These are phyloP conservation scores for Pichia cabralensis DNA, from an alignment of 805 yeast genomes.

Conservation along the genomic window DNA sequence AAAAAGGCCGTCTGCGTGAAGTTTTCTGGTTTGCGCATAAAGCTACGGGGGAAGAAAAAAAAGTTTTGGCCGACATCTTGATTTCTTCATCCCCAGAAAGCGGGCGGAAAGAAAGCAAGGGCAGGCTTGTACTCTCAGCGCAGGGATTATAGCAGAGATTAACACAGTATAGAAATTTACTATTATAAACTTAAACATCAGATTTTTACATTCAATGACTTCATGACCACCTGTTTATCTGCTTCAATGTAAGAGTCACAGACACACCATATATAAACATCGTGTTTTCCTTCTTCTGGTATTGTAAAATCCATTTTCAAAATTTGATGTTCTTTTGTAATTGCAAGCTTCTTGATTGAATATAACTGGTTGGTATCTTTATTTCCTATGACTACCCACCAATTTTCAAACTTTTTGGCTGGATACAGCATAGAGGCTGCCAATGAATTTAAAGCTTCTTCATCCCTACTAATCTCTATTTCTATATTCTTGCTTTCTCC, in stretches of 20 bases:
- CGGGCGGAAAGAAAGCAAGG: no score
- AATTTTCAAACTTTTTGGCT: conserved; percentile 45
- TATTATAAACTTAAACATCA: neutral
- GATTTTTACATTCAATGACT: conserved; percentile 1
- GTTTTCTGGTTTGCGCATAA: no score
- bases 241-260: conserved; percentile 92
- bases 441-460: conserved; percentile 54
- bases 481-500: conserved; percentile 36
- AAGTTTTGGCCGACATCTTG: no score
- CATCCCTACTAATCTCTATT: conserved; percentile 57
- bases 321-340: conserved; percentile 42
- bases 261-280: conserved; percentile 69
- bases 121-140: no score
- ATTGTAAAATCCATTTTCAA: conserved; percentile 47
- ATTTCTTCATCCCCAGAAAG: no score
- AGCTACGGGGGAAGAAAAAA: no score
- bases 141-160: no score
- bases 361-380: conserved; percentile 46
- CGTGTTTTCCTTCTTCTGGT: conserved; percentile 51
- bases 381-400: conserved; percentile 91
- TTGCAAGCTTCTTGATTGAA: conserved; percentile 57
- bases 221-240: conserved; percentile 61
- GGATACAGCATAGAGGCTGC: conserved; percentile 59
- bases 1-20: no score
- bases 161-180: no score